Evolutionary conservation across 495 filamentous ascomycete species (phyloP), one percentile per base, ranked within the genome.

Genomic region (Tuber brumale): DNA sequence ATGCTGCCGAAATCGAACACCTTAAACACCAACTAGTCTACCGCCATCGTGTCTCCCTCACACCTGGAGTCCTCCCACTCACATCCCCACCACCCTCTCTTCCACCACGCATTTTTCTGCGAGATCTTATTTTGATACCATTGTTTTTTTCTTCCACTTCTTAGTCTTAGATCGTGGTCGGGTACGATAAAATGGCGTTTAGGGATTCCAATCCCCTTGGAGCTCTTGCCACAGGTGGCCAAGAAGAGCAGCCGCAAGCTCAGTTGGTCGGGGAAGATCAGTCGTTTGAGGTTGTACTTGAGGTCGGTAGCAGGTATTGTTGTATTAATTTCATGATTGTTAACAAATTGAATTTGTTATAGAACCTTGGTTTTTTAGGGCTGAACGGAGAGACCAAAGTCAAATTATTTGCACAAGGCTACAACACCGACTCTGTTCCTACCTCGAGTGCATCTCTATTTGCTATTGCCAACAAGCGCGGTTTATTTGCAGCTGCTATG

Each of bases 361-460:
- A 95, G 93, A 89, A 89, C 79, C 85, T 99, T 57, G 94, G 93
- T 1, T 98, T 98, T 84, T 88, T 91, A 79, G 88, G 93, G 23
- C 82, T 97, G 42, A 87, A 89, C 44, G 90, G 93, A 77, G 95
- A 97, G 75, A 89, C 89, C 72, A 96, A 94, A 83, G 84, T 99
- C 78, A 91, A 89, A 79, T 80, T 95, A 12, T 88, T 98, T 69
- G 91, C 93, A 1, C 87, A 92, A 51, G 88, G 90, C 82, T 99
- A 95, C 92, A 90, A 92, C 45, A 84, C 86, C 42, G 86, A 92
- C 76, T 83, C 87, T 27, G 87, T 94, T 70, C 96, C 95, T n/a
- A 86, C 90, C 16, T 88, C 94, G 5, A 94, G 91, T 39, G 89
- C 92, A 69, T 93, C 93, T n/a, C 90, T 99, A 51, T 86, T 99